Percentiles rank a stretch among this genome's conserved stretches.
Conservation (phyloP, 257 asterid genomes). For the Gardenia jasminoides region DNA sequence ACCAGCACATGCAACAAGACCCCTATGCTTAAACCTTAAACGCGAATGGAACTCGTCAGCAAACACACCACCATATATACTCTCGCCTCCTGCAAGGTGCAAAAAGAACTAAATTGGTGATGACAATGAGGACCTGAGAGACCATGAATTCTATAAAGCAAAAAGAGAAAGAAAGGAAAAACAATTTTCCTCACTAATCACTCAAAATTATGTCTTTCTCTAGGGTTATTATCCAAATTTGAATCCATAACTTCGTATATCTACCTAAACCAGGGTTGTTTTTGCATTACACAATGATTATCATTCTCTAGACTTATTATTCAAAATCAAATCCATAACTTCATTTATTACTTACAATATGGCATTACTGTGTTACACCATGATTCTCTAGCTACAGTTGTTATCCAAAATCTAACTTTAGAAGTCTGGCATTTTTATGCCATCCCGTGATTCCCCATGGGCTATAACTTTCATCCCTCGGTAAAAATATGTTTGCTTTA, state of each 20-base stretch:
- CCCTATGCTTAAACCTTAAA: conserved; percentile 92
- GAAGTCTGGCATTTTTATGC: too few relatives aligned
- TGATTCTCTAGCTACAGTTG: not conserved
- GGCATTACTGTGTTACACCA: not conserved
- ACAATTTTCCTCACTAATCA: not conserved
- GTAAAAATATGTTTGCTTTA: too few relatives aligned
- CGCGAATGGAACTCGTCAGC: conserved; percentile 95
- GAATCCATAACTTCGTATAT: not conserved
- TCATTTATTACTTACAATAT: not conserved
- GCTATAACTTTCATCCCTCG: too few relatives aligned
- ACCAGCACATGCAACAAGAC: conserved; percentile 97
- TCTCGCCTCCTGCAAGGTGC: conserved; percentile 74
- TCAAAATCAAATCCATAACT: not conserved
- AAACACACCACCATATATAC: conserved; percentile 88
- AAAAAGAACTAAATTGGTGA: conserved; percentile 16
- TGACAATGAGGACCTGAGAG: not conserved
- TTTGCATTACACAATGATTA: not conserved
- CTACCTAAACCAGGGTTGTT: not conserved
- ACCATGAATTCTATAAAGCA: not conserved
- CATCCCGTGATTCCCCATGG: too few relatives aligned
- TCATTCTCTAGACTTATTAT: not conserved
- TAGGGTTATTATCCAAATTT: not conserved
- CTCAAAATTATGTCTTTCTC: not conserved
- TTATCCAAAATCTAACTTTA: too few relatives aligned
- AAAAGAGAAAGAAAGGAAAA: not conserved